A percentile compares a stretch with the other conserved stretches of the same genome.
Conservation (phyloP, 139 green algal genomes). For the Asterochloris erici region DNA sequence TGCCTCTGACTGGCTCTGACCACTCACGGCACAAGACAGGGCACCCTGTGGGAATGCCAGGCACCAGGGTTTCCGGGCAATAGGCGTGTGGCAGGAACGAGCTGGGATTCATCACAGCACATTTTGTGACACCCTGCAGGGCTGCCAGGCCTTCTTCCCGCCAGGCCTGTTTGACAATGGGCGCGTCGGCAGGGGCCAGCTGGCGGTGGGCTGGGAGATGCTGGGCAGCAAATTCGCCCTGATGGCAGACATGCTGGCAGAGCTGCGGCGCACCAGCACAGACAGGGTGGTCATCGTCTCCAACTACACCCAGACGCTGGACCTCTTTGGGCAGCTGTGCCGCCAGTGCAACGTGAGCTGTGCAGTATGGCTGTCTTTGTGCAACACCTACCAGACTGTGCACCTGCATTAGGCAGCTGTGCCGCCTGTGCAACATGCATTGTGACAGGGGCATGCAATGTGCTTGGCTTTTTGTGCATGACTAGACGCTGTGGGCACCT, state of each 20-base stretch:
- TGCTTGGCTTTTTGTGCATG: neutral
- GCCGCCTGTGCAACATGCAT: neutral
- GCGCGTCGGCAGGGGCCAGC: slow-evolving; percentile 47
- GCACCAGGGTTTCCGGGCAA: too few species aligned
- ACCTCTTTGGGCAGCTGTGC: slow-evolving; percentile 87
- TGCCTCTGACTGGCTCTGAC: neutral
- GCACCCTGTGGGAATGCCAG: too few species aligned
- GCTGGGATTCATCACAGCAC: too few species aligned
- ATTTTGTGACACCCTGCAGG: slow-evolving; percentile 13
- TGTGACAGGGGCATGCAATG: neutral
- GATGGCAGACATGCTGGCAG: slow-evolving; percentile 77
- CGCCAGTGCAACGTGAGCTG: slow-evolving; percentile 47
- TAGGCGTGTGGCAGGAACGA: too few species aligned
- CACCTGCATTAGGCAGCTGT: neutral
- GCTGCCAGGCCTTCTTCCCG: slow-evolving; percentile 72
- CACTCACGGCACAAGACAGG: too few species aligned
- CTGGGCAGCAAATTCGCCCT: slow-evolving; percentile 83
- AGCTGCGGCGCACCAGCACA: slow-evolving; percentile 72
- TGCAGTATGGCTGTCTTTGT: neutral
- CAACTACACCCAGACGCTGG: slow-evolving; percentile 92
- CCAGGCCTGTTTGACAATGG: slow-evolving; percentile 80
- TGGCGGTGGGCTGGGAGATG: slow-evolving; percentile 65
- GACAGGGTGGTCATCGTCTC: slow-evolving; percentile 91
- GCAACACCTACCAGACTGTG: neutral
- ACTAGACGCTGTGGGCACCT: neutral